Conservation (phyloP, 108 stramenopile species). For the Skeletonema tropicum region DNA sequence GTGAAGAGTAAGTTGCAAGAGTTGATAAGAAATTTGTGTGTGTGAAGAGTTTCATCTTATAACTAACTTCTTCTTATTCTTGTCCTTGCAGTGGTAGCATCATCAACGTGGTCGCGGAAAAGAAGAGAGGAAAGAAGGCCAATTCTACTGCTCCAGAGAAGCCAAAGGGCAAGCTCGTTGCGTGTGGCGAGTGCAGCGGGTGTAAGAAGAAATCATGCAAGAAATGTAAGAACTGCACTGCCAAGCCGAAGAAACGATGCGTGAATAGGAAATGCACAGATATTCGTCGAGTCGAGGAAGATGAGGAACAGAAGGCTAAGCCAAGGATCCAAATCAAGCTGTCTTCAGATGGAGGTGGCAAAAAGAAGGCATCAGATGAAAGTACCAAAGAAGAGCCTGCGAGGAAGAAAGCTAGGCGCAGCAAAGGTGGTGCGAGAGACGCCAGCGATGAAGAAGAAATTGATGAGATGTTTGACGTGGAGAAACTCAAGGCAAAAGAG, state of each 20-base stretch:
- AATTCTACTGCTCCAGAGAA: slow-evolving; percentile 2
- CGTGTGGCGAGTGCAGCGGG: slow-evolving; percentile 58
- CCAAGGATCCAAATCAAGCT: slow-evolving; percentile 66
- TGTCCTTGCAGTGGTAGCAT: slow-evolving; percentile 51
- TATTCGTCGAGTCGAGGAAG: neutral
- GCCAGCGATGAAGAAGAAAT: slow-evolving; percentile 24
- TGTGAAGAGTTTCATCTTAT: neutral
- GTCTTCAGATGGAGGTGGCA: slow-evolving; percentile 19
- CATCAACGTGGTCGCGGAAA: slow-evolving; percentile 64
- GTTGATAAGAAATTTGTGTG: neutral
- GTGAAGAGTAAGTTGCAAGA: slow-evolving; percentile 55
- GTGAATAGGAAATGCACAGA: slow-evolving; percentile 20
- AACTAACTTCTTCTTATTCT: neutral
- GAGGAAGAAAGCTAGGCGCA: slow-evolving; percentile 33
- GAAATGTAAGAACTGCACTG: slow-evolving; percentile 44
- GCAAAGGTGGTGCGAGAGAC: slow-evolving; percentile 14
- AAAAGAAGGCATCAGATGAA: slow-evolving; percentile 23
- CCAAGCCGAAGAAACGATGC: slow-evolving; percentile 44
- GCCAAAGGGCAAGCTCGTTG: slow-evolving; percentile 35
- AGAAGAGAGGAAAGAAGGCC: slow-evolving; percentile 16
- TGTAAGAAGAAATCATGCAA: slow-evolving; percentile 56
- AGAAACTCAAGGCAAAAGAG: slow-evolving; percentile 46
- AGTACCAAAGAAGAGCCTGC: slow-evolving; percentile 1
- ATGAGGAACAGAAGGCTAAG: slow-evolving; percentile 25
- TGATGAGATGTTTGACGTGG: slow-evolving; percentile 46